Base-by-base conservation (phyloP, 1,139 yeast species). In the Sugiyamaella castrensis region DNA sequence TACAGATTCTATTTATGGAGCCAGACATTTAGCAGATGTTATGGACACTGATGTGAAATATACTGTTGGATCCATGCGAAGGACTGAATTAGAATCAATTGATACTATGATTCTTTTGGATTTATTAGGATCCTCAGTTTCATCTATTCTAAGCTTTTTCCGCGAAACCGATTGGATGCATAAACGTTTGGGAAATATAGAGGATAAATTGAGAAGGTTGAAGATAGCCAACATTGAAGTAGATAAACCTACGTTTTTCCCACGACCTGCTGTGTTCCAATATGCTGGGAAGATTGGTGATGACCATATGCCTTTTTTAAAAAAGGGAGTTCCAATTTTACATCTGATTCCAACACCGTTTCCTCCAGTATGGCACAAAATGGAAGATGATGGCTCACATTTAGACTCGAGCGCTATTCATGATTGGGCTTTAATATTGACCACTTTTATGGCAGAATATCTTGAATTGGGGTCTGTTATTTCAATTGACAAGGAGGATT, bases 1-100 rank as follows among this genome's bases (percentile, higher is more conserved):
- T 8, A 59, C 66, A 0, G 84, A 80, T 54, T 78, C 82, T 0
- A 67, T 77, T 2, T 79, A 80, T 57, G 84, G 84, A 0, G 74
- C 84, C 0, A 69, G 74, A 15, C 76, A 75, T 53, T 59, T 79
- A 34, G 82, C 81, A 1, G 53, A 59, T 1, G 53, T 58, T 40
- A 73, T 78, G 79, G 60, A 61, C 2, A 37, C 50, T 33, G 40
- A 37, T n/a, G 49, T 45, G 30, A 46, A 38, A 10, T 42, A 42
- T 32, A 40, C 57, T 8, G 40, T 45, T 6, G 48, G 30, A 2
- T 50, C 56, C 2, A 44, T 16, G 12, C 53, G 60, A 8, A 47
- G 47, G 19, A 56, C 59, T 15, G 53, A 53, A 45, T 54, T 70
- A 12, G 57, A 63, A 19, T 46, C 60, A 9, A 70, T 77, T 12